Evolutionary conservation across 192 early-diverging fungal genomes (phyloP).

Genomic region (Glomus cerebriforme): DNA sequence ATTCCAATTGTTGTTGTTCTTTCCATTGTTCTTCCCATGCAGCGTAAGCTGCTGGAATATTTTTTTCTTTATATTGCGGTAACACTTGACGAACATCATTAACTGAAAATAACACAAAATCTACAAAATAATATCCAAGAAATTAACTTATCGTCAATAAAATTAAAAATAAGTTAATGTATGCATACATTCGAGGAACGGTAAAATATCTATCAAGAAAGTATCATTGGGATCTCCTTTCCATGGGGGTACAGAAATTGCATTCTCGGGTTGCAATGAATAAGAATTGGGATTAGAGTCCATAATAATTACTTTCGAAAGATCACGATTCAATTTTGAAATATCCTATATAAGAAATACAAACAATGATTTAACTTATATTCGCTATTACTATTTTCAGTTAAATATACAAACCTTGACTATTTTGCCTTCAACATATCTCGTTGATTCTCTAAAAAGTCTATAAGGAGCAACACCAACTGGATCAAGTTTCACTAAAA

Average conservation of each 20-base stretch:
- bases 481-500: constrained; percentile 89
- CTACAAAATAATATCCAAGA: constrained; percentile 33
- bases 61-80: constrained; percentile 64
- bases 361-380: not conserved
- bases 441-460: constrained; percentile 90
- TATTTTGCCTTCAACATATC: constrained; percentile 80
- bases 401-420: constrained; percentile 55
- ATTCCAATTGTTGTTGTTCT: constrained; percentile 60
- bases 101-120: constrained; percentile 60
- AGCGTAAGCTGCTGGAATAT: constrained; percentile 71
- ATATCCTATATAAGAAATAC: constrained; percentile 59
- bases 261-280: constrained; percentile 91
- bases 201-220: constrained; percentile 81
- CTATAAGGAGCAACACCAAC: constrained; percentile 83
- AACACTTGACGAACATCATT: constrained; percentile 76
- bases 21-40: constrained; percentile 71
- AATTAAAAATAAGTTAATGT: constrained; percentile 3
- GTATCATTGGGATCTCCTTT: constrained; percentile 78
- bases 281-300: constrained; percentile 87
- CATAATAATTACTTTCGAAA: constrained; percentile 89
- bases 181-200: constrained; percentile 85
- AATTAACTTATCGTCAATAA: not conserved
- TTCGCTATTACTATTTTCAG: not conserved
- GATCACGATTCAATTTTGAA: constrained; percentile 90
- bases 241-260: constrained; percentile 83